phyloP scores from a whole-genome alignment of 306 rosid species.

The Trifolium subterraneum region DNA sequence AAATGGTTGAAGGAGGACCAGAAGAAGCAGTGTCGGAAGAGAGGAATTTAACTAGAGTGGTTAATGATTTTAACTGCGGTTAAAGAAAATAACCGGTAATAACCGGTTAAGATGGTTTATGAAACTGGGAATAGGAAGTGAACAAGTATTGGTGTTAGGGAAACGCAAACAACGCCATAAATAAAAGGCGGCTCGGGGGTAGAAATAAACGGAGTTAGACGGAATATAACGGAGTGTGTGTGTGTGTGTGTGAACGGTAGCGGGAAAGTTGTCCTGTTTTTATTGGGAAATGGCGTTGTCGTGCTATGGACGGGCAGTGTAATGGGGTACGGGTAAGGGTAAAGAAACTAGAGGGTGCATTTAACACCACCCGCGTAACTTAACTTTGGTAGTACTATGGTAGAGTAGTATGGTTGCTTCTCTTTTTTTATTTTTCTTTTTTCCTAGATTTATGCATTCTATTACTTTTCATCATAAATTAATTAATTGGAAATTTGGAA shows the following conservation, averaged over 20 bases:
- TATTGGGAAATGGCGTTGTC: constrained; percentile 76
- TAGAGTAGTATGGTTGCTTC: neutral
- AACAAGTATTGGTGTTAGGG: neutral
- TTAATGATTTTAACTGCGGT: constrained; percentile 70
- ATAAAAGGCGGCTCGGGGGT: constrained; percentile 43
- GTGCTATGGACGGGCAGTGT: constrained; percentile 61
- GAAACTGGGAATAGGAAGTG: constrained; percentile 52
- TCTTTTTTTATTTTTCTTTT: no score
- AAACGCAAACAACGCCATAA: constrained; percentile 45
- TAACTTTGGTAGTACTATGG: constrained; percentile 32
- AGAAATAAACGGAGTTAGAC: neutral
- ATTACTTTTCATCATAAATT: neutral
- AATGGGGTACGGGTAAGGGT: constrained; percentile 11
- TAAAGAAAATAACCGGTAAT: constrained; percentile 51
- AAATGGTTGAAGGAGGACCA: constrained; percentile 43
- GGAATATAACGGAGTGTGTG: constrained; percentile 43
- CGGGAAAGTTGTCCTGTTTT: constrained; percentile 57
- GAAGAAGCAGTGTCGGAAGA: constrained; percentile 52
- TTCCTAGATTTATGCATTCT: neutral
- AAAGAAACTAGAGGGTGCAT: constrained; percentile 41
- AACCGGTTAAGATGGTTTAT: constrained; percentile 39
- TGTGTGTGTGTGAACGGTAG: constrained; percentile 38
- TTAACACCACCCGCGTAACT: constrained; percentile 47
- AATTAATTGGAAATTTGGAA: neutral
- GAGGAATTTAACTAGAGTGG: constrained; percentile 55